phyloP scores from a whole-genome alignment of 306 rosid species.

The Herpetospermum pedunculosum region DNA sequence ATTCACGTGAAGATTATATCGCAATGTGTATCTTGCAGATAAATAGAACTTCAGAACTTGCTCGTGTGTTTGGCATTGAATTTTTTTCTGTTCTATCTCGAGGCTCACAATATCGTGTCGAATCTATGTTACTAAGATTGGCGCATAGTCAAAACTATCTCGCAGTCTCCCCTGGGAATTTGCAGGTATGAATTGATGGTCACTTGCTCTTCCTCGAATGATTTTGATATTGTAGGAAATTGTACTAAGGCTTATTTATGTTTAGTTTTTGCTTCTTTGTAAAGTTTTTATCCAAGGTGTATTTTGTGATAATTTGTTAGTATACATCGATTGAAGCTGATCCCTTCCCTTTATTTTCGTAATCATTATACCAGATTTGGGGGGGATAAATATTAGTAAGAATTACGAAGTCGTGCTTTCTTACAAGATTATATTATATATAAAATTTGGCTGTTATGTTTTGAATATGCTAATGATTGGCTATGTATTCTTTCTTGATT shows the following conservation, averaged over 20 bases:
- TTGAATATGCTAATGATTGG: background rate
- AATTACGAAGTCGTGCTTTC: background rate
- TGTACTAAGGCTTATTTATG: background rate
- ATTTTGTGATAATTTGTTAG: background rate
- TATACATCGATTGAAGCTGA: background rate
- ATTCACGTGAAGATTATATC: background rate
- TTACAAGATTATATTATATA: background rate
- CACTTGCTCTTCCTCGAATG: conserved; percentile 7
- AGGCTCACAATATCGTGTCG: conserved; percentile 94
- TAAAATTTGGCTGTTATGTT: background rate
- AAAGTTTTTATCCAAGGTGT: background rate
- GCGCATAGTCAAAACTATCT: conserved; percentile 85
- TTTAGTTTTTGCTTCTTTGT: background rate
- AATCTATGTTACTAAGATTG: conserved; percentile 88
- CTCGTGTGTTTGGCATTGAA: conserved; percentile 95
- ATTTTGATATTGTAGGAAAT: background rate
- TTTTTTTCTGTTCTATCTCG: conserved; percentile 95
- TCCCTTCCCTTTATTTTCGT: background rate
- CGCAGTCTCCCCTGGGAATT: conserved; percentile 79
- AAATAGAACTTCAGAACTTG: conserved; percentile 92
- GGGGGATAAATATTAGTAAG: background rate
- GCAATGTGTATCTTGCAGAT: conserved; percentile 42
- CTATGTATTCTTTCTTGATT: background rate
- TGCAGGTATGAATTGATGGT: conserved; percentile 44
- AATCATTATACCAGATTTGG: background rate